Evolutionary conservation across 2,329 filamentous ascomycete species (phyloP).

Genomic region (Aureobasidium sp.): DNA sequence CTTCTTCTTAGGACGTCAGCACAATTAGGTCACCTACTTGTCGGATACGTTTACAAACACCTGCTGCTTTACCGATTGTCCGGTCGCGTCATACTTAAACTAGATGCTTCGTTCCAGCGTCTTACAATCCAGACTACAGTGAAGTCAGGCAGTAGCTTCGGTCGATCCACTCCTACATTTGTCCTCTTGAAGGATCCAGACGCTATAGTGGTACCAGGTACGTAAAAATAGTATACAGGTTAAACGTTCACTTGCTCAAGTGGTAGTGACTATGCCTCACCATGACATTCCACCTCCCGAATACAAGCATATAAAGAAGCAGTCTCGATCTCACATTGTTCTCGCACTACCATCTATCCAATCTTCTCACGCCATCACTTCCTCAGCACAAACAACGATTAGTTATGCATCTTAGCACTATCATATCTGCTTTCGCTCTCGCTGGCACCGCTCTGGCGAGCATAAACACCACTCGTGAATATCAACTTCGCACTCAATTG

Average conservation of each 20-base stretch:
- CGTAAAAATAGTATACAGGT: slow-evolving; percentile 3
- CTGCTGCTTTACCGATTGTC: neutral
- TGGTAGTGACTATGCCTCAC: neutral
- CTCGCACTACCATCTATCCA: neutral
- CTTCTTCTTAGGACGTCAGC: neutral
- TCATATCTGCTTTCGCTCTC: slow-evolving; percentile 18
- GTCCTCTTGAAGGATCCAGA: neutral
- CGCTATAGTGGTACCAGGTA: neutral
- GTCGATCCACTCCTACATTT: neutral
- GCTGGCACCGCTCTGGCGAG: slow-evolving; percentile 18
- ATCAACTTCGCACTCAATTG: slow-evolving; percentile 25
- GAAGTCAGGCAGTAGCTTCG: neutral
- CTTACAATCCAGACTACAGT: neutral
- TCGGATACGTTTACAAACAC: neutral
- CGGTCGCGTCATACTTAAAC: neutral
- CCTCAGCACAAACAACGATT: neutral
- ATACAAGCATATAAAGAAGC: neutral
- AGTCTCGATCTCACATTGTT: neutral
- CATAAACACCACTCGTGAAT: slow-evolving; percentile 24
- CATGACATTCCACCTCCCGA: neutral
- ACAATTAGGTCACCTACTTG: neutral
- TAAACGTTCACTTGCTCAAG: neutral
- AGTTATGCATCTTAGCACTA: slow-evolving; percentile 6
- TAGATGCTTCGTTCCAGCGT: neutral
- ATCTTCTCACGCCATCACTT: neutral